Conservation (phyloP, 176 grass and related monocot genomes). For the Zoysia pacifica region DNA sequence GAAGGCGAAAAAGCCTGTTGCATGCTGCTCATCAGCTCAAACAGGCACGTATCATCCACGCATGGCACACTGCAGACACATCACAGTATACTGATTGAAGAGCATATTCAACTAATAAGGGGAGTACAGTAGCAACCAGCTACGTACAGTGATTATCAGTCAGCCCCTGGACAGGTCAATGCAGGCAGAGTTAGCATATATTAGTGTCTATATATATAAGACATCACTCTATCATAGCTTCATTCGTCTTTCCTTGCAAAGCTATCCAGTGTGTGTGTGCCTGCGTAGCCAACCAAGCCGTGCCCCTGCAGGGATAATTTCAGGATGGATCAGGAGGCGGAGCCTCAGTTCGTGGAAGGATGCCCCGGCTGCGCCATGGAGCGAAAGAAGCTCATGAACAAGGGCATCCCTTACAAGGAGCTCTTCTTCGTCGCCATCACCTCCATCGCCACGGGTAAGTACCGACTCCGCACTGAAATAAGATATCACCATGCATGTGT, state of each 20-base stretch:
- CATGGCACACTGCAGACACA: not conserved
- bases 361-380: slow-evolving; percentile 64
- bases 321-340: slow-evolving; percentile 29
- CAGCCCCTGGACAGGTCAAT: not conserved
- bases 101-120: not conserved
- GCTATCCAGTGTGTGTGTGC: not conserved
- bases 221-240: not conserved
- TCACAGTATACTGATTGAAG: not conserved
- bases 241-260: not conserved
- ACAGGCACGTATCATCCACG: not conserved
- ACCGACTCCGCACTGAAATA: too few relatives aligned
- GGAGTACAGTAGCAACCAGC: not conserved
- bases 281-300: not conserved
- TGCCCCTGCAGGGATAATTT: not conserved
- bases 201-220: not conserved
- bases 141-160: not conserved
- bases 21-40: not conserved
- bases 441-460: slow-evolving; percentile 47
- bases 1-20: not conserved
- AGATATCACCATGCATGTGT: too few relatives aligned
- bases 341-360: slow-evolving; percentile 38
- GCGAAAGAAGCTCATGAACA: slow-evolving; percentile 36
- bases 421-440: slow-evolving; percentile 48
- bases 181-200: not conserved
- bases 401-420: slow-evolving; percentile 57